Percentiles rank a stretch among this genome's conserved stretches.
Conservation (phyloP, 805 yeast species). For the Kluyveromyces dobzhanskii region DNA sequence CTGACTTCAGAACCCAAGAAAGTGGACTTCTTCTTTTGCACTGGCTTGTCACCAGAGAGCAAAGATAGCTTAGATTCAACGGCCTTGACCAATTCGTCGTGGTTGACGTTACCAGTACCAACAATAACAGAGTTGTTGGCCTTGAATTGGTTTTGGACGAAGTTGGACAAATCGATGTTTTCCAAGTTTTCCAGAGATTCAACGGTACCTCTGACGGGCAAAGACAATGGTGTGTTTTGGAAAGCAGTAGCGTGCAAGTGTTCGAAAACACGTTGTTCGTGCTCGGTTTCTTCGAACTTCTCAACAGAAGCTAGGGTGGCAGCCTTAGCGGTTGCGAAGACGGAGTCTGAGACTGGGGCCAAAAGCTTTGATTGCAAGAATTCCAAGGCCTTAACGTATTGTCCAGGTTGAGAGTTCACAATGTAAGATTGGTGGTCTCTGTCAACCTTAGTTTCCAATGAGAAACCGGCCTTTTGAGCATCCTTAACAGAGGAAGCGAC, state of each 20-base stretch:
- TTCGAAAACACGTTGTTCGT: slow-evolving; percentile 50
- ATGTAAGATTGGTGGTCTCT: slow-evolving; percentile 60
- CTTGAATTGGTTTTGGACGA: slow-evolving; percentile 48
- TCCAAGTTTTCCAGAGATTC: slow-evolving; percentile 56
- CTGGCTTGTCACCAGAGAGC: slow-evolving; percentile 43
- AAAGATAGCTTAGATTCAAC: slow-evolving; percentile 43
- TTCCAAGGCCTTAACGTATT: slow-evolving; percentile 43
- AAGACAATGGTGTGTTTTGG: slow-evolving; percentile 75
- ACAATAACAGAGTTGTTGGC: slow-evolving; percentile 62
- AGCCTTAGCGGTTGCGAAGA: slow-evolving; percentile 40
- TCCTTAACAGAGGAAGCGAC: slow-evolving; percentile 26
- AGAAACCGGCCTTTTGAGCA: slow-evolving; percentile 45
- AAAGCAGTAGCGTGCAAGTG: slow-evolving; percentile 78
- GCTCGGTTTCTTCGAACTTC: slow-evolving; percentile 47
- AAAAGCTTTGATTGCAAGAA: slow-evolving; percentile 39
- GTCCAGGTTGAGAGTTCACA: slow-evolving; percentile 45
- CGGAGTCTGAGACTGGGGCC: slow-evolving; percentile 34
- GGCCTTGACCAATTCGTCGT: slow-evolving; percentile 60
- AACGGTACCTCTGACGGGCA: slow-evolving; percentile 68
- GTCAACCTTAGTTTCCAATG: slow-evolving; percentile 43
- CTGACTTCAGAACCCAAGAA: slow-evolving; percentile 84
- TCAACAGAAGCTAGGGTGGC: slow-evolving; percentile 40
- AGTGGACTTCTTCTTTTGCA: slow-evolving; percentile 42
- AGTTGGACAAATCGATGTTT: slow-evolving; percentile 47
- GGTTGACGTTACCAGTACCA: slow-evolving; percentile 59